These are phyloP conservation scores for Fusarium odoratissimum DNA, from an alignment of 2,329 filamentous ascomycete species.

Conservation along the genomic window DNA sequence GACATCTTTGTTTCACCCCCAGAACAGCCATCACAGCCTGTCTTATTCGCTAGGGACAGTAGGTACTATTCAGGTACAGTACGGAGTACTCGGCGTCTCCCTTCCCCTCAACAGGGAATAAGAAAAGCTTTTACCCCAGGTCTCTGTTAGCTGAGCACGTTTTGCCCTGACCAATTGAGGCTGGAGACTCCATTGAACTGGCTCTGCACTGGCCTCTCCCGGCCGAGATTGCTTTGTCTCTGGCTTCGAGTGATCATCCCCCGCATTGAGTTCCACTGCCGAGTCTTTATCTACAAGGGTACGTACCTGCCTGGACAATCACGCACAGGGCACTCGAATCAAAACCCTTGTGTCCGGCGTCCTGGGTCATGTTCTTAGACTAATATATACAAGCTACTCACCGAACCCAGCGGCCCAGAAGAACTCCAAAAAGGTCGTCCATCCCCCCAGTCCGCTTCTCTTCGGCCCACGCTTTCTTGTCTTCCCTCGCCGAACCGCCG, in stretches of 20 bases:
- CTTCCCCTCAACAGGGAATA: not conserved
- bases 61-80: not conserved
- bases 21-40: not conserved
- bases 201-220: conserved; percentile 21
- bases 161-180: conserved; percentile 1
- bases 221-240: conserved; percentile 4
- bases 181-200: conserved; percentile 2
- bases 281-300: conserved; percentile 15
- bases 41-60: not conserved
- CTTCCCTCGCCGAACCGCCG: conserved; percentile 50
- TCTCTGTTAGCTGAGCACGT: conserved; percentile 1
- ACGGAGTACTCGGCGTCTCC: not conserved
- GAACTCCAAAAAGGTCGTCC: conserved; percentile 44
- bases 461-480: conserved; percentile 41
- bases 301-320: conserved; percentile 23
- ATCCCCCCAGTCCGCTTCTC: conserved; percentile 43
- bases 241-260: conserved; percentile 7
- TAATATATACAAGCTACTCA: conserved; percentile 4
- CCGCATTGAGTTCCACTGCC: conserved; percentile 22
- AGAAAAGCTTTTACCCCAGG: conserved; percentile 19
- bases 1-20: conserved; percentile 11
- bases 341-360: conserved; percentile 20
- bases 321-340: conserved; percentile 27
- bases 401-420: conserved; percentile 34
- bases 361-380: not conserved